Evolutionary conservation across 169 alveolate species (phyloP), one percentile per base, ranked within the genome.

Genomic region (Plasmodium adleri): DNA sequence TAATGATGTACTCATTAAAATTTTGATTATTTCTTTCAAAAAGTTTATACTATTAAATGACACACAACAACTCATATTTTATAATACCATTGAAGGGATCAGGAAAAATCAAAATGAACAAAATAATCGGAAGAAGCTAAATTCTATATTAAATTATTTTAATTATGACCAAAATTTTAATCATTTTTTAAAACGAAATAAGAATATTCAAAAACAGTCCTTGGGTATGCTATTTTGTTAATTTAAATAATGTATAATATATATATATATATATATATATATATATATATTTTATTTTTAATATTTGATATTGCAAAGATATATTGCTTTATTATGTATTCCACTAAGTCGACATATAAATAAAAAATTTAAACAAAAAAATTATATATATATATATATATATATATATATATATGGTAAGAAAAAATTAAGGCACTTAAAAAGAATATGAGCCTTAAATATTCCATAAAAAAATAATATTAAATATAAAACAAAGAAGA

Each of bases 51-150:
- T 47, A 17, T 26, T 80, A 58, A 68, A 68, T 50, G 64, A 66
- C 45, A 68, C 90, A 71, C 90, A 80, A 54, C 52, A 80, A 80
- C 43, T 80, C 1, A 80, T 80, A 32, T 60, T 80, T 72, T 80
- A 67, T 80, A 80, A 80, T 49, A 52, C 67, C 22, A 22, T 80
- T 17, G 90, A 80, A 60, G 83, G 67, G 20, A 68, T 80, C 10
- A 56, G 32, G 70, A 80, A 60, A 60, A 45, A 43, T 13, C 32
- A 3, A 12, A 47, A 15, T 45, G 39, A 20, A 32, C 39, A 68
- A 8, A 28, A 28, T 6, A 28, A 28, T 28, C 3, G 3, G 6
- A 28, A 28, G 7, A 28, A 28, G 43, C 43, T 28, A 28, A 28
- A 28, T 28, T 62, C 3, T 24, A 10, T 80, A 54, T 50, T 80